Conservation (phyloP, 2,329 filamentous ascomycete genomes). For the Diaporthe humulicola region DNA sequence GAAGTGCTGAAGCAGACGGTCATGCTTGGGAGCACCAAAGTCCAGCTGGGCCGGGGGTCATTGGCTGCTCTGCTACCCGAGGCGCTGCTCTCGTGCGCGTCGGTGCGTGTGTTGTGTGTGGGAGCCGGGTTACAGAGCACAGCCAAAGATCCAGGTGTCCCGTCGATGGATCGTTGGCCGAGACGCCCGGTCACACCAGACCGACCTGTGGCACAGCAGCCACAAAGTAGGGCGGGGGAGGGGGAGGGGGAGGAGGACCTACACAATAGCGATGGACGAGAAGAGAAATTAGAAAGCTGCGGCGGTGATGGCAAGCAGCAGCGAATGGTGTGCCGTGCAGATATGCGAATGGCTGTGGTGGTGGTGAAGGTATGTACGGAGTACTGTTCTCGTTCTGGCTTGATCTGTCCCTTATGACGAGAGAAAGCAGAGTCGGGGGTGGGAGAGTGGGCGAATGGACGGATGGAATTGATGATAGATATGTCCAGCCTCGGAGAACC, state of each 20-base stretch:
- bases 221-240: neutral
- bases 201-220: neutral
- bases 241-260: constrained; percentile 21
- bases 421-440: neutral
- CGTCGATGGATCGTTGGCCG: constrained; percentile 13
- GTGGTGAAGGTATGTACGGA: neutral
- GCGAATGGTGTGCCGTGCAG: neutral
- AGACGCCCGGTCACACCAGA: constrained; percentile 24
- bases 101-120: constrained; percentile 12
- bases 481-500: constrained; percentile 7
- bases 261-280: constrained; percentile 40
- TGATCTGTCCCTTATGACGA: constrained; percentile 13
- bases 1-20: constrained; percentile 16
- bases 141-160: constrained; percentile 4
- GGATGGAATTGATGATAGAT: constrained; percentile 19
- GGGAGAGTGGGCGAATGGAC: neutral
- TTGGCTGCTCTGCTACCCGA: constrained; percentile 23
- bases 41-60: constrained; percentile 25
- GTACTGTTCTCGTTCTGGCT: constrained; percentile 14
- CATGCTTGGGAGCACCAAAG: constrained; percentile 28
- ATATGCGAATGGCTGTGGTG: neutral
- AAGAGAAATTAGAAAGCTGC: constrained; percentile 33
- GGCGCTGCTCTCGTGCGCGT: constrained; percentile 21
- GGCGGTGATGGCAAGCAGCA: constrained; percentile 2
- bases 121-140: constrained; percentile 1